A percentile compares a stretch with the other conserved stretches of the same genome.
Evolutionary conservation across 2,329 filamentous ascomycete species (phyloP).

Genomic region (Magnaporthiopsis incrustans): DNA sequence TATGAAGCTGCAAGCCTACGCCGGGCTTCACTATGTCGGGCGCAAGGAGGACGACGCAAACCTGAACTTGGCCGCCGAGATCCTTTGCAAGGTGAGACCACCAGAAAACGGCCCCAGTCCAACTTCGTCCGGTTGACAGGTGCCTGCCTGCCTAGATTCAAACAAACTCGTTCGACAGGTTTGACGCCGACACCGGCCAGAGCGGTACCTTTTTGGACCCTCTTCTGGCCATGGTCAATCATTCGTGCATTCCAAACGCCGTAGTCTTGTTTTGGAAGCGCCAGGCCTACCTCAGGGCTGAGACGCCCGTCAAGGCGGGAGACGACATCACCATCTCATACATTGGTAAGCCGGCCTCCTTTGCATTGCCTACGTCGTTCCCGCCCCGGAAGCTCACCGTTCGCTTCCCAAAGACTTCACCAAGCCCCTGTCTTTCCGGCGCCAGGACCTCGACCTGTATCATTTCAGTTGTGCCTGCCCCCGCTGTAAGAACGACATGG

Average conservation of each 20-base stretch:
- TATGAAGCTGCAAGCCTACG: constrained; percentile 39
- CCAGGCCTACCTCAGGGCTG: constrained; percentile 41
- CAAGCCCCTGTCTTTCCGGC: constrained; percentile 33
- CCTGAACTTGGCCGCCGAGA: constrained; percentile 32
- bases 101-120: neutral
- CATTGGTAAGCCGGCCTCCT: constrained; percentile 34
- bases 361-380: too few species aligned
- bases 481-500: constrained; percentile 42
- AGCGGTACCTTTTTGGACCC: constrained; percentile 50
- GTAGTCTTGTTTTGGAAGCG: constrained; percentile 47
- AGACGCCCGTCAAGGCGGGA: constrained; percentile 37
- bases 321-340: constrained; percentile 57
- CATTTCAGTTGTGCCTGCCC: constrained; percentile 44
- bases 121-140: neutral
- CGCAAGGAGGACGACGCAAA: constrained; percentile 26
- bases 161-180: constrained; percentile 53
- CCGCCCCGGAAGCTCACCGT: neutral
- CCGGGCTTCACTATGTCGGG: constrained; percentile 39
- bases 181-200: constrained; percentile 42
- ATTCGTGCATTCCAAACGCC: constrained; percentile 54
- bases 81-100: constrained; percentile 43
- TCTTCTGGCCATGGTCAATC: constrained; percentile 51
- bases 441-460: constrained; percentile 36
- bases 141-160: constrained; percentile 36
- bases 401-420: constrained; percentile 34